Conservation (phyloP, 805 yeast species). For the Grigorovia jiainica region DNA sequence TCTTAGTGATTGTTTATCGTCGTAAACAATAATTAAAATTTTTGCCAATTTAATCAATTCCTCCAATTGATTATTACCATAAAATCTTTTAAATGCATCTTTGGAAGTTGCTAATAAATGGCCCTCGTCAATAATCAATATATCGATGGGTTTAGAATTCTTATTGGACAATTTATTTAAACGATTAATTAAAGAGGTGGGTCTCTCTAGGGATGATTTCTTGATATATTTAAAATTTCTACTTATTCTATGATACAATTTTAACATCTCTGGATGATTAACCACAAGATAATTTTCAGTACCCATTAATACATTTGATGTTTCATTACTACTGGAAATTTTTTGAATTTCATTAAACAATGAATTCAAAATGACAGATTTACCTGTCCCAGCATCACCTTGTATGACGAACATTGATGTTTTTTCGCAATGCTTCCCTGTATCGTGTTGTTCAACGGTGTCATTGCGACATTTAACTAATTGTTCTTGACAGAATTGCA, state of each 20-base stretch:
- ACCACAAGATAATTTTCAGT: constrained; percentile 34
- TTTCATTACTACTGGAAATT: too few relatives aligned
- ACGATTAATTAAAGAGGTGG: constrained; percentile 35
- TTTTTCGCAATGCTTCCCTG: constrained; percentile 9
- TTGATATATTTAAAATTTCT: constrained; percentile 30
- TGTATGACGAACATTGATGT: constrained; percentile 34
- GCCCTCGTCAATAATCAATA: constrained; percentile 38
- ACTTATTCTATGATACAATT: constrained; percentile 34
- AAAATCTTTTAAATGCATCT: constrained; percentile 37
- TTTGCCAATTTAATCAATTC: constrained; percentile 33
- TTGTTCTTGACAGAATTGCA: constrained; percentile 24
- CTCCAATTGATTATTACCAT: constrained; percentile 36
- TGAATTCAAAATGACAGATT: constrained; percentile 35
- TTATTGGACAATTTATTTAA: constrained; percentile 23
- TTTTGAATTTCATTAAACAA: constrained; percentile 36
- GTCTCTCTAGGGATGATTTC: constrained; percentile 35
- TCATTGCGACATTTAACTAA: too few relatives aligned
- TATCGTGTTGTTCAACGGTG: constrained; percentile 3
- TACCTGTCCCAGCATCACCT: constrained; percentile 44
- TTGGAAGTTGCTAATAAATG: constrained; percentile 36
- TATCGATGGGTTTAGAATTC: too few relatives aligned
- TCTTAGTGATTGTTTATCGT: constrained; percentile 37
- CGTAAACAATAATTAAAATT: constrained; percentile 35
- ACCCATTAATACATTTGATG: too few relatives aligned
- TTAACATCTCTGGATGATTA: constrained; percentile 41